These are phyloP conservation scores for Phaeoacremonium minimum DNA, from an alignment of 2,329 filamentous ascomycete genomes.

Conservation along the genomic window DNA sequence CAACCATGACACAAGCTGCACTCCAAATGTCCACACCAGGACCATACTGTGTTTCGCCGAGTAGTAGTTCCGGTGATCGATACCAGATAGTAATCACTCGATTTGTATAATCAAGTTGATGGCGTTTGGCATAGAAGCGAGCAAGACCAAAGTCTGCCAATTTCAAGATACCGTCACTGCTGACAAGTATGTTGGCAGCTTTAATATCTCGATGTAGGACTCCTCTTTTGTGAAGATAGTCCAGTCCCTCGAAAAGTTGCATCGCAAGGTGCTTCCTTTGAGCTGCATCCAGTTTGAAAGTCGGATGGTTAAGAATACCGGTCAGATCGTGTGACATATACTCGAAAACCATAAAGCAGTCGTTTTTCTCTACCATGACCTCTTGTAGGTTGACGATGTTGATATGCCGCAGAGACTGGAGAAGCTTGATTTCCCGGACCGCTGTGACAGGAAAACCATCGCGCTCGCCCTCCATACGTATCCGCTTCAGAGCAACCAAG, in stretches of 20 bases:
- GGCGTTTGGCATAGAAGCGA: constrained; percentile 90
- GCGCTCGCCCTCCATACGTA: constrained; percentile 88
- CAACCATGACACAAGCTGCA: constrained; percentile 91
- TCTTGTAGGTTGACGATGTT: constrained; percentile 83
- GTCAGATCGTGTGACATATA: constrained; percentile 96
- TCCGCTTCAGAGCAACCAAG: constrained; percentile 81
- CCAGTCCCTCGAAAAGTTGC: constrained; percentile 89
- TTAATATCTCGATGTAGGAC: constrained; percentile 98
- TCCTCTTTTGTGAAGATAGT: constrained; percentile 89
- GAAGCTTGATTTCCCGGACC: constrained; percentile 83
- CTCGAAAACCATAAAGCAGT: constrained; percentile 99
- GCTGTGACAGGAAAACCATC: constrained; percentile 91
- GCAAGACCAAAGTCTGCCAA: constrained; percentile 94
- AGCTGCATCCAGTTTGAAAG: constrained; percentile 75
- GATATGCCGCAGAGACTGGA: constrained; percentile 78
- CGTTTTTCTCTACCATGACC: constrained; percentile 97
- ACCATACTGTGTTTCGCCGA: constrained; percentile 87
- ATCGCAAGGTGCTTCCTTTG: constrained; percentile 92
- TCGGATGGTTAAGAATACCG: constrained; percentile 89
- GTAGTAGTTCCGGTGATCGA: constrained; percentile 80
- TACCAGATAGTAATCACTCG: constrained; percentile 99
- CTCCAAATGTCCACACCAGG: constrained; percentile 95
- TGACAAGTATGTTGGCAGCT: constrained; percentile 93
- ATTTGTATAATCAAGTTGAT: constrained; percentile 94
- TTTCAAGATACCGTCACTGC: constrained; percentile 83